Evolutionary conservation across 2,329 filamentous ascomycete species (phyloP), one percentile per base, ranked within the genome.

Genomic region (Torrubiellomyces zombiae): DNA sequence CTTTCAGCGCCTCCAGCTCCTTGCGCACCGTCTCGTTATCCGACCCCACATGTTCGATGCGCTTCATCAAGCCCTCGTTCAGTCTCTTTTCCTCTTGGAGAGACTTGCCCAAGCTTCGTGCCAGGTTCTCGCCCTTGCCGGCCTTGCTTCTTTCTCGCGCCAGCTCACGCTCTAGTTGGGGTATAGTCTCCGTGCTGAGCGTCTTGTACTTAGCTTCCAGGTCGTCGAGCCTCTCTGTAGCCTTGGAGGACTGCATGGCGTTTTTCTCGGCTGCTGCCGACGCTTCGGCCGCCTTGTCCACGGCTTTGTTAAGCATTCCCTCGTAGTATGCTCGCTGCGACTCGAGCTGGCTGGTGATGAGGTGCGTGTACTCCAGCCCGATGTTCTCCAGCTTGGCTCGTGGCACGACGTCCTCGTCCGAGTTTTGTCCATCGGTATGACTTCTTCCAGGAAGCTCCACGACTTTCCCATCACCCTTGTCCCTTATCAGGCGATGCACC

Each of bases 291-390:
- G 85, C 85, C 53, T 95, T 95, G 49, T 92, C 81, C 0, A 77
- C 83, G 0, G 82, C 81, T 34, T 91, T 82, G 40, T 75, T 76
- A 26, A 98, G 67, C 47, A 92, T 72, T 38, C 92, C 86, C 47
- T 95, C 86, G 38, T 92, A 98, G 51, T 95, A 98, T 1, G 79
- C 64, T 7, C 89, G 70, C 47, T 98, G 89, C 21, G 76, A 83
- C 45, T 95, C 89, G 3, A 98, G 69, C 44, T 98, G 89, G 31
- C 75, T 85, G 3, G 81, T 91, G 8, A 98, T 67, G 2, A 98
- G 68, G 43, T 94, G 85, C 0, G 86, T 89, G 48, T 95, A 98
- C 52, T 98, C 89, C 36, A 89, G 66, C 16, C 81, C 81, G 45
- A 95, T 91, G 42, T 70, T 80, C 34, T 75, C 69, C 7, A 75